Conservation (phyloP, 208 protist species). For the Sergeia podlipaevii region DNA sequence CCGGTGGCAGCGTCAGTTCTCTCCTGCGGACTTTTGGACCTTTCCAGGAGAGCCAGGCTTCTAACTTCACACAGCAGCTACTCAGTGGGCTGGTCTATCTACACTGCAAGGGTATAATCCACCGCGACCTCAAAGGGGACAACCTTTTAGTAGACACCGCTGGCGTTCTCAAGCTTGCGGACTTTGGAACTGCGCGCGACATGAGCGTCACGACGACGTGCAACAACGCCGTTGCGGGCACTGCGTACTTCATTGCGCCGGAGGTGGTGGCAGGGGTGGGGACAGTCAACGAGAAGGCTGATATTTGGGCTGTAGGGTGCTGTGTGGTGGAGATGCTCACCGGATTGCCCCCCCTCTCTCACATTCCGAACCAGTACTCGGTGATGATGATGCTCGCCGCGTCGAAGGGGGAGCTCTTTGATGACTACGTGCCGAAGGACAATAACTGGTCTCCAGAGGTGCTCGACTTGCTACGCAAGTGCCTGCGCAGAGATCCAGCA, state of each 20-base stretch:
- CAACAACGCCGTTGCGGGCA: constrained; percentile 56
- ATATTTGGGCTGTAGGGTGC: constrained; percentile 92
- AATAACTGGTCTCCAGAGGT: constrained; percentile 47
- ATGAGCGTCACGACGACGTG: constrained; percentile 21
- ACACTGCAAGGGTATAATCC: constrained; percentile 77
- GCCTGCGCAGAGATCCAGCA: constrained; percentile 47
- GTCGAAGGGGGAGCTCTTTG: constrained; percentile 33
- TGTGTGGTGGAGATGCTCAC: constrained; percentile 91
- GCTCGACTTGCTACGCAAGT: constrained; percentile 53
- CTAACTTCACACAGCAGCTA: constrained; percentile 75
- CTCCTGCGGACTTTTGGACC: constrained; percentile 72
- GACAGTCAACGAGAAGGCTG: constrained; percentile 32
- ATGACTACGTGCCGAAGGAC: constrained; percentile 55
- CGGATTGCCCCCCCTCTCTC: constrained; percentile 52
- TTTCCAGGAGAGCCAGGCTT: constrained; percentile 73
- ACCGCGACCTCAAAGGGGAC: constrained; percentile 92
- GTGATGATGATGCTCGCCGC: constrained; percentile 80
- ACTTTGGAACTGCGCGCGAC: constrained; percentile 75
- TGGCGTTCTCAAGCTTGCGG: constrained; percentile 77
- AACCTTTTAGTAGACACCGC: constrained; percentile 84
- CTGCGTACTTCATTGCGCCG: constrained; percentile 90
- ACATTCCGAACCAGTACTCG: constrained; percentile 63
- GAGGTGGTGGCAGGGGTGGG: constrained; percentile 64
- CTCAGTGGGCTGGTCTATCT: constrained; percentile 81
- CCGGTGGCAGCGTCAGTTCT: constrained; percentile 84